A percentile compares a stretch with the other conserved stretches of the same genome.
Evolutionary conservation across 2,329 filamentous ascomycete species (phyloP).

Genomic region (Ascochyta rabiei): DNA sequence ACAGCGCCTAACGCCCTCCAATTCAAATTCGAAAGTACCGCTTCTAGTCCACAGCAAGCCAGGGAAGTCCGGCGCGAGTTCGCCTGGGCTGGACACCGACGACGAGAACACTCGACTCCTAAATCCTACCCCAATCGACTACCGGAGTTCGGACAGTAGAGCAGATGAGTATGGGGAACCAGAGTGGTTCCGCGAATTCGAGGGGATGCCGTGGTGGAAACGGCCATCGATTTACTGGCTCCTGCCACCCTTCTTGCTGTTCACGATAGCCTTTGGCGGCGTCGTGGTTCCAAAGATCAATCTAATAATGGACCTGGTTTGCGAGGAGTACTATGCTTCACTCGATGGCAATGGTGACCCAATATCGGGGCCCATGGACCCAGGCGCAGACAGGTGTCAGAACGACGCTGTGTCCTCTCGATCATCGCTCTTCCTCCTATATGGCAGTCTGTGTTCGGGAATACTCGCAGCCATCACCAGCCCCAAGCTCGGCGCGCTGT

Average conservation of each 20-base stretch:
- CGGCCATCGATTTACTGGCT: constrained; percentile 75
- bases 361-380: constrained; percentile 47
- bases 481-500: constrained; percentile 82
- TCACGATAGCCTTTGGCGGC: constrained; percentile 85
- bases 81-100: constrained; percentile 19
- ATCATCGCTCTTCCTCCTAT: constrained; percentile 79
- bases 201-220: constrained; percentile 56
- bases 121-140: constrained; percentile 19
- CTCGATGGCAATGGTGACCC: constrained; percentile 26
- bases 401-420: constrained; percentile 77
- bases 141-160: constrained; percentile 18
- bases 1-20: constrained; percentile 19
- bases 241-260: constrained; percentile 77
- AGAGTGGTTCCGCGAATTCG: constrained; percentile 46
- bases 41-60: constrained; percentile 11
- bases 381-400: constrained; percentile 69
- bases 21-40: constrained; percentile 19
- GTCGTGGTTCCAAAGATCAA: constrained; percentile 87
- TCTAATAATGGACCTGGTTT: constrained; percentile 82
- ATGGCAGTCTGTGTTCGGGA: constrained; percentile 75
- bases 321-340: constrained; percentile 79
- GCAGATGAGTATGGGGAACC: constrained; percentile 14
- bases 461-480: constrained; percentile 79
- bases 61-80: constrained; percentile 23
- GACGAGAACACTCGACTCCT: constrained; percentile 40